Conservation (phyloP, 495 filamentous ascomycete species). For the Daldinia loculata region DNA sequence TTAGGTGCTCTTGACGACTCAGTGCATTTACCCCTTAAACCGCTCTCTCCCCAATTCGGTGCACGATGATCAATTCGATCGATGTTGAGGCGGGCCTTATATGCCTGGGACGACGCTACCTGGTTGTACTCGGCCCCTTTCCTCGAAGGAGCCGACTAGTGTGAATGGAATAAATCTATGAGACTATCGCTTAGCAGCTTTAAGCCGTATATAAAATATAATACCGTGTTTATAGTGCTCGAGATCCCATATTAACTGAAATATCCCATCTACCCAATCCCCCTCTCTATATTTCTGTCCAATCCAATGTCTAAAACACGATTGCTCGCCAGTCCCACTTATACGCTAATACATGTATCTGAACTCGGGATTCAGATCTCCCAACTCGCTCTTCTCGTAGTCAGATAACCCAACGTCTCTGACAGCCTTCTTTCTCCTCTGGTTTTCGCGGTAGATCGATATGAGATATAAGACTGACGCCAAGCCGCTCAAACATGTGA, state of each 20-base stretch:
- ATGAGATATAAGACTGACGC: constrained; percentile 68
- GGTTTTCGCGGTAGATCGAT: constrained; percentile 71
- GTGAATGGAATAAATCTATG: not conserved
- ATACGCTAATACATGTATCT: constrained; percentile 61
- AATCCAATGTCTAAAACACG: not conserved
- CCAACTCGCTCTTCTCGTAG: constrained; percentile 76
- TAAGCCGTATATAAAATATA: no score
- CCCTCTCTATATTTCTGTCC: not conserved
- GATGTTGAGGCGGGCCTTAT: constrained; percentile 18
- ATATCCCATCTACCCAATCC: not conserved
- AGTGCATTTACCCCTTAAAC: constrained; percentile 11
- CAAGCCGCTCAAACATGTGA: constrained; percentile 71
- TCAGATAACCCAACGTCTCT: constrained; percentile 68
- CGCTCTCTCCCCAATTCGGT: constrained; percentile 13
- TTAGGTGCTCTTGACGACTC: constrained; percentile 28
- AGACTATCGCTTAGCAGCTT: not conserved
- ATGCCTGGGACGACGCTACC: constrained; percentile 6
- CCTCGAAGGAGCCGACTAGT: not conserved
- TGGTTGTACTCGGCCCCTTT: not conserved
- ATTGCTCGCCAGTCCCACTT: not conserved
- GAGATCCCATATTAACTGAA: not conserved
- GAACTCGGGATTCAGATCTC: constrained; percentile 73
- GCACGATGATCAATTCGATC: constrained; percentile 14
- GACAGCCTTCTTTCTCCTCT: constrained; percentile 62
- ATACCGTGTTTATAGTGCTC: not conserved